A percentile compares a stretch with the other conserved stretches of the same genome.
phyloP scores from a whole-genome alignment of 352 stramenopile species.

The Globisporangium okanoganense region DNA sequence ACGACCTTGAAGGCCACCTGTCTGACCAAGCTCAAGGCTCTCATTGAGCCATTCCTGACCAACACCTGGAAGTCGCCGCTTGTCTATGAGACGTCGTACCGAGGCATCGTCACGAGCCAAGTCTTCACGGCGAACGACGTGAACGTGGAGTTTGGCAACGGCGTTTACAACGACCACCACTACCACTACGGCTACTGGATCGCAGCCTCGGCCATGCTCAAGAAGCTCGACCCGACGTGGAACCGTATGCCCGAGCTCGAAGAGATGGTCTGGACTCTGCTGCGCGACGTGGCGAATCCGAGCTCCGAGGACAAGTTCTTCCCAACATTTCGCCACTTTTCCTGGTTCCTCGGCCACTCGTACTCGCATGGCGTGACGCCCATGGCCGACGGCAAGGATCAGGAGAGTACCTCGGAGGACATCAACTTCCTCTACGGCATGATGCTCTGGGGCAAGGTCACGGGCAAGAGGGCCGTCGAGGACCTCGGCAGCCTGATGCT shows the following conservation, averaged over 20 bases:
- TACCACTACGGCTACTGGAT: constrained; percentile 84
- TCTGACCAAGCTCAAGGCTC: constrained; percentile 48
- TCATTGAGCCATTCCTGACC: constrained; percentile 55
- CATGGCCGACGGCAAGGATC: constrained; percentile 67
- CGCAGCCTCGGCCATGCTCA: constrained; percentile 53
- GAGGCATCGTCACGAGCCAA: constrained; percentile 41
- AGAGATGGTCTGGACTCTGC: constrained; percentile 51
- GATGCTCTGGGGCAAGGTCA: constrained; percentile 66
- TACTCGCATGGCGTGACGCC: constrained; percentile 69
- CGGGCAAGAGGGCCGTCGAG: constrained; percentile 49
- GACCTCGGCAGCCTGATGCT: constrained; percentile 75
- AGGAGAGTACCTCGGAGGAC: constrained; percentile 72
- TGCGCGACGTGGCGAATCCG: constrained; percentile 72
- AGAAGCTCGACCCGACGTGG: constrained; percentile 61
- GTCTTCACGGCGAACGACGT: constrained; percentile 44
- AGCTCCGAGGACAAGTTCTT: constrained; percentile 48
- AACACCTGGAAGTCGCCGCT: constrained; percentile 48
- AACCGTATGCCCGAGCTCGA: constrained; percentile 50
- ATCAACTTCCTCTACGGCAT: constrained; percentile 83
- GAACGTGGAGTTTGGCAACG: constrained; percentile 72
- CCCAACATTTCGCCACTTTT: constrained; percentile 49
- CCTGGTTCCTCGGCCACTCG: constrained; percentile 65
- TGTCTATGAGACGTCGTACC: constrained; percentile 67
- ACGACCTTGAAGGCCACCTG: constrained; percentile 41
- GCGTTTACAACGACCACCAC: constrained; percentile 82